These are phyloP conservation scores for Trichophyton simii DNA, from an alignment of 2,329 filamentous ascomycete genomes.

Conservation along the genomic window DNA sequence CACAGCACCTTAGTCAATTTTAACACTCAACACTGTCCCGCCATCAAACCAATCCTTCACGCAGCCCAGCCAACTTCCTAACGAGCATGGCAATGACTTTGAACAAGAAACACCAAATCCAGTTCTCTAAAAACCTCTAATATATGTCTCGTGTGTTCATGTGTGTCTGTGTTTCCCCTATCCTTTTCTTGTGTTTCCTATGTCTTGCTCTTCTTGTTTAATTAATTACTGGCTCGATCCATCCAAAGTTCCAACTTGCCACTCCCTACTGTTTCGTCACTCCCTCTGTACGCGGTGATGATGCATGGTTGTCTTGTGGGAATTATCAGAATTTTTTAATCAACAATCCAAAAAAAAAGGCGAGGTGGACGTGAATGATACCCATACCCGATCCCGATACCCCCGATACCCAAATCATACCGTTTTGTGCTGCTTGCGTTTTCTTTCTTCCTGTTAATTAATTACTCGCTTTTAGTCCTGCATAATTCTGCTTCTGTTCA, in stretches of 20 bases:
- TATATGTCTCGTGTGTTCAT: not conserved
- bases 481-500: slow-evolving; percentile 2
- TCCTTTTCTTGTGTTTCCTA: slow-evolving; percentile 4
- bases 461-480: not conserved
- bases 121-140: not conserved
- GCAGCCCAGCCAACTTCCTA: not conserved
- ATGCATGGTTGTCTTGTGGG: slow-evolving; percentile 11
- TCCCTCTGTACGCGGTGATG: not conserved
- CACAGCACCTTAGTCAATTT: not conserved
- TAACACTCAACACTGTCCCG: slow-evolving; percentile 1
- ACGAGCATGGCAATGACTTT: slow-evolving; percentile 1
- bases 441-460: not conserved
- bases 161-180: not conserved
- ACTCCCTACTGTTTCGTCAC: not conserved
- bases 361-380: slow-evolving; percentile 17
- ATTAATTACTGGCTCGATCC: slow-evolving; percentile 3
- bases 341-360: slow-evolving; percentile 6
- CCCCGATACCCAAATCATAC: slow-evolving; percentile 14
- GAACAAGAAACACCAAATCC: not conserved
- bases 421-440: slow-evolving; percentile 5
- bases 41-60: not conserved
- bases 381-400: slow-evolving; percentile 11
- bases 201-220: slow-evolving; percentile 6
- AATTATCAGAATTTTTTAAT: slow-evolving; percentile 3
- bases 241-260: not conserved